These are phyloP conservation scores for Zygosaccharomyces pseudobailii DNA, from an alignment of 1,139 yeast species.

Conservation along the genomic window DNA sequence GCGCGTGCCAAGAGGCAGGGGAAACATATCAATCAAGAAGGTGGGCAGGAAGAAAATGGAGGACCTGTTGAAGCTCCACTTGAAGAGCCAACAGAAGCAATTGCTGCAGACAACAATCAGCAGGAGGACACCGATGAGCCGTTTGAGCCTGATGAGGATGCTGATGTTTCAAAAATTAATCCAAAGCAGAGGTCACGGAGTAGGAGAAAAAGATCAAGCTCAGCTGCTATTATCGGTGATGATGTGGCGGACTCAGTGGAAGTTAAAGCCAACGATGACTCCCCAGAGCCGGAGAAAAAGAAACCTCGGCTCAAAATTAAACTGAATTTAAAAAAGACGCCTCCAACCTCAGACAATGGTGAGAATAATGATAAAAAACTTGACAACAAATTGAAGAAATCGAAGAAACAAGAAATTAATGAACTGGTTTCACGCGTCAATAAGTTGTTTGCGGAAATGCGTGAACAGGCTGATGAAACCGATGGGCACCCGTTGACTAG, in stretches of 20 bases:
- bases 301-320: conserved; percentile 27
- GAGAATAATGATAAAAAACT: conserved; percentile 9
- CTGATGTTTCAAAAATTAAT: conserved; percentile 3
- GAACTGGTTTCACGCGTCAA: conserved; percentile 37
- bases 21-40: conserved; percentile 11
- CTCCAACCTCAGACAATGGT: conserved; percentile 7
- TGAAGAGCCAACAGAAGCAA: conserved; percentile 6
- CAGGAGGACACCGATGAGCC: conserved; percentile 4
- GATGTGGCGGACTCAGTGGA: conserved; percentile 2
- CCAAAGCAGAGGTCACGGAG: conserved; percentile 6
- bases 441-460: conserved; percentile 40
- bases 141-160: conserved; percentile 6
- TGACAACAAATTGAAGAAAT: conserved; percentile 9
- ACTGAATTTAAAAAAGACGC: conserved; percentile 20
- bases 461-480: conserved; percentile 28
- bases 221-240: conserved; percentile 4
- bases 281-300: conserved; percentile 14
- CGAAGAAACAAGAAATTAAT: conserved; percentile 15
- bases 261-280: not conserved
- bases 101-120: not conserved
- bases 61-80: conserved; percentile 11
- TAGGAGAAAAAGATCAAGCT: conserved; percentile 9
- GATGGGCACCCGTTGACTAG: conserved; percentile 42
- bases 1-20: conserved; percentile 36
- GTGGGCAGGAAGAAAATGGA: conserved; percentile 15